A percentile compares a stretch with the other conserved stretches of the same genome.
Evolutionary conservation across 2,329 filamentous ascomycete genomes (phyloP).

Genomic region (Phialophora tarda): DNA sequence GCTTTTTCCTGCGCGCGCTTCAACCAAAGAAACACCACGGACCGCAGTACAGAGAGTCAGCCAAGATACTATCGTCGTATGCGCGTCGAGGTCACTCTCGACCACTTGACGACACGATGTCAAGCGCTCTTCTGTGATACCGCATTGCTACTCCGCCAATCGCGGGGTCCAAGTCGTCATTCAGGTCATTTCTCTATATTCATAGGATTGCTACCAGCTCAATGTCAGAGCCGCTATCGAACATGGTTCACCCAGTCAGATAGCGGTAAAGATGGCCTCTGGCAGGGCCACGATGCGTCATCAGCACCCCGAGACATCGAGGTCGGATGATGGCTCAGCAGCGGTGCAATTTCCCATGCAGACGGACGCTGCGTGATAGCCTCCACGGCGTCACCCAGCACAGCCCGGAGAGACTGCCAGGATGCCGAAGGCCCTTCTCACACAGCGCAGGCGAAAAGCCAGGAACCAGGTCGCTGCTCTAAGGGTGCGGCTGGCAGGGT

Average conservation of each 20-base stretch:
- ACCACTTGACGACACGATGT: constrained; percentile 15
- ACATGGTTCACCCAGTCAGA: constrained; percentile 18
- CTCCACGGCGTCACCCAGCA: constrained; percentile 33
- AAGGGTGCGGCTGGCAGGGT: constrained; percentile 32
- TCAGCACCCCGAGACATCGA: constrained; percentile 13
- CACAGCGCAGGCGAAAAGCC: constrained; percentile 5
- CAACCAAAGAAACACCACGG: constrained; percentile 11
- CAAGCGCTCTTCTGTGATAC: constrained; percentile 31
- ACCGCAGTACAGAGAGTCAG: background rate
- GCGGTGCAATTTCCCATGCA: constrained; percentile 37
- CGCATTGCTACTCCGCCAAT: constrained; percentile 21
- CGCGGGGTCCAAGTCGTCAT: constrained; percentile 15
- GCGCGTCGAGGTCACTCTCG: constrained; percentile 9
- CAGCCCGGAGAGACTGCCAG: constrained; percentile 22
- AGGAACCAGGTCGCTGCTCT: constrained; percentile 32
- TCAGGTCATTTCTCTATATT: constrained; percentile 15
- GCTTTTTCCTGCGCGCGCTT: background rate
- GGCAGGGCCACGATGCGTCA: constrained; percentile 28
- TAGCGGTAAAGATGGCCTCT: constrained; percentile 3
- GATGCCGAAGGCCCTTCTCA: background rate
- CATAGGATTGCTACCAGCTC: constrained; percentile 21
- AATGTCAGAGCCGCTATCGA: constrained; percentile 4
- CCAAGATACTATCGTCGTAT: constrained; percentile 22
- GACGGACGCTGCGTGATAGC: constrained; percentile 35
- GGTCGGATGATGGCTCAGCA: constrained; percentile 23